These are phyloP conservation scores for Omphalea diandra DNA, from an alignment of 441 rosid genomes.

Conservation along the genomic window DNA sequence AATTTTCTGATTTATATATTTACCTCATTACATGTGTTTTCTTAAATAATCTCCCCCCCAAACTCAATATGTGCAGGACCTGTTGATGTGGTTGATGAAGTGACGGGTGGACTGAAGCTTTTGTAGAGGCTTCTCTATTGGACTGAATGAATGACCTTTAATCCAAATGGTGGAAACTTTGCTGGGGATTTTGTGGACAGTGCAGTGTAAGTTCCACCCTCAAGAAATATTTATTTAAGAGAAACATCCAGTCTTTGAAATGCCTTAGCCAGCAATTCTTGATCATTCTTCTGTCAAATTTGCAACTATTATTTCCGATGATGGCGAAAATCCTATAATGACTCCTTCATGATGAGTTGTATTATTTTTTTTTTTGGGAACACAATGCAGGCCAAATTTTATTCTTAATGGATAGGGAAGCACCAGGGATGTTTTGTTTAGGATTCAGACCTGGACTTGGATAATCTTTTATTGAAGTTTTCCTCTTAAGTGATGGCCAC, in stretches of 20 bases:
- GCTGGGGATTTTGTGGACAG: background rate
- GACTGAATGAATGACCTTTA: background rate
- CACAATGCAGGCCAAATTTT: background rate
- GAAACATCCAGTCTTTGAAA: background rate
- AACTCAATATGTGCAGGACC: conserved; percentile 53
- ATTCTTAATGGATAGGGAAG: background rate
- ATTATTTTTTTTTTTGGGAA: background rate
- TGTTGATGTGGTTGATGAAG: conserved; percentile 73
- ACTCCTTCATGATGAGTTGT: background rate
- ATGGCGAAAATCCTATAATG: conserved; percentile 3
- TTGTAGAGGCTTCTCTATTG: conserved; percentile 33
- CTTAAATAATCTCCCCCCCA: background rate
- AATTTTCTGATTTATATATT: background rate
- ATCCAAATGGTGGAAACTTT: background rate
- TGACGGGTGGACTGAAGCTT: conserved; percentile 83
- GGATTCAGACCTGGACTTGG: background rate
- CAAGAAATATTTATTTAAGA: no score
- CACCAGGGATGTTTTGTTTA: background rate
- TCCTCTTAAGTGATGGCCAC: background rate
- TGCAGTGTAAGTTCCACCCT: no score
- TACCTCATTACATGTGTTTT: no score
- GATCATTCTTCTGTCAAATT: background rate
- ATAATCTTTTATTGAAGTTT: background rate
- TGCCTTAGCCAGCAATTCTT: background rate
- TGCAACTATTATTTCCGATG: background rate